phyloP scores from a whole-genome alignment of 202 grass and related monocot species.

The Cymbopogon flexuosus region DNA sequence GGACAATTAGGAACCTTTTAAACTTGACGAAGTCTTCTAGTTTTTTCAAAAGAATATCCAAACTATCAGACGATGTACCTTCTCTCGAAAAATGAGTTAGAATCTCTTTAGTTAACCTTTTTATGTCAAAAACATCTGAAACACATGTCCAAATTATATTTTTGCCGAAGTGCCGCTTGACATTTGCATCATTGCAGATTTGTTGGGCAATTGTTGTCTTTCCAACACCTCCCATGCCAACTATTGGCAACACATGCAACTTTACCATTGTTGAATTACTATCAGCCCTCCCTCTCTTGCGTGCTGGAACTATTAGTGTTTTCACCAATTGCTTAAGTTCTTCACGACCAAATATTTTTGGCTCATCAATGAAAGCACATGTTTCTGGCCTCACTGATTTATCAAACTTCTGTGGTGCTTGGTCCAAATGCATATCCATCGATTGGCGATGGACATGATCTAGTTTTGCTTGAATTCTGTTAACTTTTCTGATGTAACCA shows the following conservation, averaged over 20 bases:
- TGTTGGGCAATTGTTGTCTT: neutral
- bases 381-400: neutral
- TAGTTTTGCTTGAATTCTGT: neutral
- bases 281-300: neutral
- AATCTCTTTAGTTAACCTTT: neutral
- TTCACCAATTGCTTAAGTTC: neutral
- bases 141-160: neutral
- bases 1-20: neutral
- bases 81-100: neutral
- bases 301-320: neutral
- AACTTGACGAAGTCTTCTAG: neutral
- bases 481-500: neutral
- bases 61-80: neutral
- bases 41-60: neutral
- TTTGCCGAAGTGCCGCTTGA: neutral
- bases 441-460: neutral
- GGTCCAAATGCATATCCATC: neutral
- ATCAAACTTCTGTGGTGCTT: neutral
- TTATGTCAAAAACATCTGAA: neutral
- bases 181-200: neutral
- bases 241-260: neutral
- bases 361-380: neutral
- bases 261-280: neutral
- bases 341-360: neutral
- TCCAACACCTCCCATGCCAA: neutral